phyloP scores from a whole-genome alignment of 176 grass and related monocot genomes.

The Rhynchospora pubera region DNA sequence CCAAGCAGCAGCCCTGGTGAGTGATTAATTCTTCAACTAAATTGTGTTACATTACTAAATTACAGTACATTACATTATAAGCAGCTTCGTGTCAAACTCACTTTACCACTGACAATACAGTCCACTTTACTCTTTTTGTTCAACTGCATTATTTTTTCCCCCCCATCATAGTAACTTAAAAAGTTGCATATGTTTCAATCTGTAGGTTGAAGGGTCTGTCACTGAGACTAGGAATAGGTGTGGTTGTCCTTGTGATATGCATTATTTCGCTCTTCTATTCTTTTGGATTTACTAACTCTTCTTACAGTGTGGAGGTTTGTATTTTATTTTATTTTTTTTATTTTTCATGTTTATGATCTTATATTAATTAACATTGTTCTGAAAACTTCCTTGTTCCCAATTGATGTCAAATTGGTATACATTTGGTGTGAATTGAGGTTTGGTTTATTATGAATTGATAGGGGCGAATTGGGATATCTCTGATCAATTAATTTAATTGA shows the following conservation, averaged over 20 bases:
- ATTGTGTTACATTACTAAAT: background rate
- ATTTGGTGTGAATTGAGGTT: background rate
- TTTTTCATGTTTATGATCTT: background rate
- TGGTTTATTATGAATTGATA: background rate
- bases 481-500: background rate
- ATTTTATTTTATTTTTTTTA: background rate
- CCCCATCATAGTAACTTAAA: background rate
- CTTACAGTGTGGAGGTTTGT: conserved; percentile 12
- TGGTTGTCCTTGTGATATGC: conserved; percentile 30
- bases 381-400: background rate
- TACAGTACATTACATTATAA: background rate
- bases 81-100: background rate
- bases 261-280: conserved; percentile 24
- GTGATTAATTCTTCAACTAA: background rate
- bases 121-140: background rate
- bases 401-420: background rate
- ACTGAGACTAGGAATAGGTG: conserved; percentile 23
- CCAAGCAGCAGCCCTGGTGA: conserved; percentile 27
- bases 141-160: background rate
- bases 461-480: background rate
- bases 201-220: conserved; percentile 29
- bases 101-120: background rate
- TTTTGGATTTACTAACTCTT: conserved; percentile 17
- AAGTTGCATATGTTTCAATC: background rate
- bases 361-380: background rate